Percentiles rank a stretch among this genome's conserved stretches.
Conservation (phyloP, 129 eudicot species). For the Heracleum sosnowskyi region DNA sequence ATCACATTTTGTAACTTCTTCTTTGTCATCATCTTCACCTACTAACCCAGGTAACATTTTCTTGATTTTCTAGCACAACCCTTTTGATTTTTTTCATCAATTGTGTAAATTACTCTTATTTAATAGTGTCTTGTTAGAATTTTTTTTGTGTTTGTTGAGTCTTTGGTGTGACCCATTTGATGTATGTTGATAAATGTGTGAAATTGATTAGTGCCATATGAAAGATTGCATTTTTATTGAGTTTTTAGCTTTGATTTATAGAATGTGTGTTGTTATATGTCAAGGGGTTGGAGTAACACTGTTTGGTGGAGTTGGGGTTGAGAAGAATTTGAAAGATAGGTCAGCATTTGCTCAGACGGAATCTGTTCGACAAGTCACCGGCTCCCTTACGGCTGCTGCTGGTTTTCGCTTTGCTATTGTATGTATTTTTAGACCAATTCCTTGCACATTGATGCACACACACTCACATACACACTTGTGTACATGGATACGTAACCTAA, state of each 20-base stretch:
- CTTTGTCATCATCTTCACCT: not conserved
- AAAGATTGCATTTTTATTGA: not conserved
- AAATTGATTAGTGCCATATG: not conserved
- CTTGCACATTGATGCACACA: not conserved
- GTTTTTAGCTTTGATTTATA: not conserved
- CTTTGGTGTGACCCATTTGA: not conserved
- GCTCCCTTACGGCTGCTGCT: slow-evolving; percentile 54
- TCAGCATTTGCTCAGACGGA: slow-evolving; percentile 28
- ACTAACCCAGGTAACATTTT: not conserved
- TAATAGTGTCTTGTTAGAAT: no score
- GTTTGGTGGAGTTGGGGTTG: slow-evolving; percentile 20
- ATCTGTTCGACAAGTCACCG: slow-evolving; percentile 71
- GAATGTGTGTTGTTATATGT: no score
- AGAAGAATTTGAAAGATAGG: slow-evolving; percentile 17
- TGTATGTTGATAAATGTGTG: not conserved
- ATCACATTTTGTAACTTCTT: not conserved
- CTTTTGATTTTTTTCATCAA: not conserved
- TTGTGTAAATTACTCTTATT: not conserved
- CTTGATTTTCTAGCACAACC: not conserved
- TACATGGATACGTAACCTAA: not conserved
- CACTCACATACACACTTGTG: not conserved
- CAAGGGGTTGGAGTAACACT: not conserved
- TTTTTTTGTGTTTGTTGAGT: not conserved
- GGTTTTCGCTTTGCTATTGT: slow-evolving; percentile 83
- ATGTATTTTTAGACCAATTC: not conserved